Base-by-base conservation (phyloP, 176 grass and related monocot genomes). In the Calamus simplicifolius region DNA sequence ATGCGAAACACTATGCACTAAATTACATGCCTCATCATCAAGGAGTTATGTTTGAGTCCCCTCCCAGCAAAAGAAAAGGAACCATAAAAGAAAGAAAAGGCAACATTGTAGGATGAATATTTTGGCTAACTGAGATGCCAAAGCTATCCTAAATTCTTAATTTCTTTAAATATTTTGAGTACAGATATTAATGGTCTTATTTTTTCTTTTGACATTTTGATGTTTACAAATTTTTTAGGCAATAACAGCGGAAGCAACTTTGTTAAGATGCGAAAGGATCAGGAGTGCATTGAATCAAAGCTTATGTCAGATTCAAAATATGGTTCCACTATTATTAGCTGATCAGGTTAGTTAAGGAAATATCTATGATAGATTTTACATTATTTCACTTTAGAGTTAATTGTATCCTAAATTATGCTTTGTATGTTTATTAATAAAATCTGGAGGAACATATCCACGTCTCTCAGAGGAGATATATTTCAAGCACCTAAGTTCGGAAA, bases 191-290 rank as follows among this genome's bases (percentile, higher is more conserved):
- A 18, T 13, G 25, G 18, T 27, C 28, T 23, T 50, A 56, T 26
- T 19, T 66, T 15, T 8, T 14, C 27, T 57, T n/a, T 57, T 57
- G 21, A 23, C 21, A 0, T 23, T 60, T 67, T 61, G 61, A 71
- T 67, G 55, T 28, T 75, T 27, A 23, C n/a, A 54, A 19, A 51
- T 57, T 56, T 51, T 67, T 15, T 52, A 67, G 61, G 59, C 53
- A 18, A 62, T 81, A 16, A 65, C 78, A 18, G 64, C 52, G 5
- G 64, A 81, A 50, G 49, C 56, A 75, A 59, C 71, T 64, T 70
- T 81, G 69, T 66, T 31, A 19, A 72, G 71, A 62, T 75, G 78
- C 19, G 51, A 75, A 64, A 75, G 71, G 73, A 61, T 81, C 58
- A 81, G 58, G 23, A 75, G 31, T 31, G 75, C 78, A 30, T 53